Percentiles rank a stretch among this genome's conserved stretches.
These are phyloP conservation scores for Phaeosphaeriaceae sp. DNA, from an alignment of 2,329 filamentous ascomycete genomes.

Conservation along the genomic window DNA sequence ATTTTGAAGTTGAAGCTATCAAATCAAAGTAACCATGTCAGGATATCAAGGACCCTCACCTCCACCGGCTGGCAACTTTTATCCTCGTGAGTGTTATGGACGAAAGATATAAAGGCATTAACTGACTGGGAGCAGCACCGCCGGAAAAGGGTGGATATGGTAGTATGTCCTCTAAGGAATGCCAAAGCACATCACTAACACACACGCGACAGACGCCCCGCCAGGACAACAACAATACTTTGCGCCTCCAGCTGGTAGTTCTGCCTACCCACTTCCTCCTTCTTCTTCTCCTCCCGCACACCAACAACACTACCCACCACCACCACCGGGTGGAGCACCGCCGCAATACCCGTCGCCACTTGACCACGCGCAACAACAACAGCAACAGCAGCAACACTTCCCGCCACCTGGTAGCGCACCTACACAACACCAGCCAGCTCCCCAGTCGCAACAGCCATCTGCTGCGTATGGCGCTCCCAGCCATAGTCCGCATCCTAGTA, in stretches of 20 bases:
- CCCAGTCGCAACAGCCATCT: conserved; percentile 29
- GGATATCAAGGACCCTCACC: conserved; percentile 36
- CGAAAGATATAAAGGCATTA: not conserved
- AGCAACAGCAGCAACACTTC: conserved; percentile 29
- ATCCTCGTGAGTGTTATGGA: conserved; percentile 36
- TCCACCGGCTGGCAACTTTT: conserved; percentile 46
- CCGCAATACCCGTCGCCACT: conserved; percentile 44
- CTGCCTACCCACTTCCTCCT: conserved; percentile 46
- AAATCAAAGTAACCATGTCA: conserved; percentile 29
- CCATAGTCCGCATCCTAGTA: conserved; percentile 22
- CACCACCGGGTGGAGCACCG: conserved; percentile 31
- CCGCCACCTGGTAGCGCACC: conserved; percentile 34
- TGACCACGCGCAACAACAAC: conserved; percentile 18
- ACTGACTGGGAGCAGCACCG: conserved; percentile 36
- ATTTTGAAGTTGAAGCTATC: not conserved
- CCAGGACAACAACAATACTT: conserved; percentile 47
- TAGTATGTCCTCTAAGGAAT: conserved; percentile 10
- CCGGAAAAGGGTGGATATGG: conserved; percentile 40
- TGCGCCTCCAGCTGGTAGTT: conserved; percentile 44
- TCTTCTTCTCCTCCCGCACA: conserved; percentile 37
- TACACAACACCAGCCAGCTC: conserved; percentile 36
- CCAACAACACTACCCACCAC: conserved; percentile 37
- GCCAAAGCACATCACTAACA: conserved; percentile 11
- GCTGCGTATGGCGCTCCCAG: conserved; percentile 44
- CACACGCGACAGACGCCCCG: conserved; percentile 20